A percentile compares a stretch with the other conserved stretches of the same genome.
Conservation (phyloP, 345 rosid genomes). For the Bruguiera gymnorhiza region DNA sequence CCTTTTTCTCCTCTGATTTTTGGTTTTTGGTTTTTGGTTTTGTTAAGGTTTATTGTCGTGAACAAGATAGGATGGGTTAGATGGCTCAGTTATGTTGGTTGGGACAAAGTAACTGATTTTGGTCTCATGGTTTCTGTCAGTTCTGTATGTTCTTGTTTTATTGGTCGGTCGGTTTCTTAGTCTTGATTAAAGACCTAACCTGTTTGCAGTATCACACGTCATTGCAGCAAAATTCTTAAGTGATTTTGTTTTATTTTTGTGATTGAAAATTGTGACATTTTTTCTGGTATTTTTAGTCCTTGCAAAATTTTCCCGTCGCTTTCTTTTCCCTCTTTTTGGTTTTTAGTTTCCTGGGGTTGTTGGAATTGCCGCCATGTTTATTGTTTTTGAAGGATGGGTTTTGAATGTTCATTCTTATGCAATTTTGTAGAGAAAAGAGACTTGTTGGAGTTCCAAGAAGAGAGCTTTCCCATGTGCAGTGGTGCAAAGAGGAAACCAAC, state of each 20-base stretch:
- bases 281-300: not conserved
- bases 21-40: not conserved
- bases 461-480: constrained; percentile 39
- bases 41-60: not conserved
- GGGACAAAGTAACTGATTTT: constrained; percentile 31
- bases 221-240: constrained; percentile 5
- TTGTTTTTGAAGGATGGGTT: constrained; percentile 8
- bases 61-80: constrained; percentile 8
- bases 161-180: not conserved
- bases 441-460: constrained; percentile 7
- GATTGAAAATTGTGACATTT: too few relatives aligned
- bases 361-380: not conserved
- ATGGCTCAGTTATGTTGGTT: constrained; percentile 32
- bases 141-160: constrained; percentile 15
- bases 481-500: constrained; percentile 32
- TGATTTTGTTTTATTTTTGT: not conserved
- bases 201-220: constrained; percentile 10
- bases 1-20: not conserved
- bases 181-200: constrained; percentile 10
- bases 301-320: not conserved
- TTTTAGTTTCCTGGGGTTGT: not conserved
- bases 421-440: constrained; percentile 20
- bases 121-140: constrained; percentile 14
- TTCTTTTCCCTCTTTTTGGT: not conserved
- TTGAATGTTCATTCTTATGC: constrained; percentile 19